Percentiles rank a stretch among this genome's conserved stretches.
Conservation (phyloP, 768 basidiomycete genomes). For the Wakefieldia striispora region DNA sequence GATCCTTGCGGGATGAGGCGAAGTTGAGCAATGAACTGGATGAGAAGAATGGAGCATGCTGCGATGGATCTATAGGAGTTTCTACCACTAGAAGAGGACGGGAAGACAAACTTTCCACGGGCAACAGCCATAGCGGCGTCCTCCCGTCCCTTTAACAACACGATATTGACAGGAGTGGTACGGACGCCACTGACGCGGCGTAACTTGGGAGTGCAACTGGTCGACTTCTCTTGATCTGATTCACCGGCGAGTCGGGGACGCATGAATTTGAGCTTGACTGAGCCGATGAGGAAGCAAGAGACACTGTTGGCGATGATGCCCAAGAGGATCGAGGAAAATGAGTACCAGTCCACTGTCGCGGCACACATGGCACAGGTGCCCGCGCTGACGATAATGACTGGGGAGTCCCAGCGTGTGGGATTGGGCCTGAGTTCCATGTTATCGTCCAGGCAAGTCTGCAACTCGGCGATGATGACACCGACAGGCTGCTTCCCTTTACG, state of each 20-base stretch:
- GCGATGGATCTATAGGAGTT: conserved; percentile 15
- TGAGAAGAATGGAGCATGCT: conserved; percentile 24
- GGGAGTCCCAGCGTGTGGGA: neutral
- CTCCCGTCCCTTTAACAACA: conserved; percentile 9
- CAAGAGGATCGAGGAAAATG: conserved; percentile 28
- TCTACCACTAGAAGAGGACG: neutral
- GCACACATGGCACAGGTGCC: conserved; percentile 5
- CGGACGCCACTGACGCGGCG: conserved; percentile 4
- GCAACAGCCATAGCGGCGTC: conserved; percentile 13
- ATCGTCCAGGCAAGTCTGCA: neutral
- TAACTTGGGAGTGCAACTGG: neutral
- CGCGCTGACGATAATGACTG: neutral
- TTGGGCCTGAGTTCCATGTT: neutral
- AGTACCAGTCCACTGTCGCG: conserved; percentile 26
- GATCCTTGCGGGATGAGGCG: conserved; percentile 14
- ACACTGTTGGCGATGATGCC: conserved; percentile 30
- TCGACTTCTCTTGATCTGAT: neutral
- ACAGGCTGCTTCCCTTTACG: conserved; percentile 2
- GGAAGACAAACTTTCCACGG: conserved; percentile 4
- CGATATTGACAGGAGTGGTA: conserved; percentile 1
- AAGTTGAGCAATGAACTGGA: conserved; percentile 30
- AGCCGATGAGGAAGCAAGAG: conserved; percentile 26
- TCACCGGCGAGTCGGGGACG: conserved; percentile 3
- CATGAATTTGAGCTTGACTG: conserved; percentile 13
- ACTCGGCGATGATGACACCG: neutral